These are phyloP conservation scores for Saccharomycopsis javanensis DNA, from an alignment of 805 yeast genomes.

Conservation along the genomic window DNA sequence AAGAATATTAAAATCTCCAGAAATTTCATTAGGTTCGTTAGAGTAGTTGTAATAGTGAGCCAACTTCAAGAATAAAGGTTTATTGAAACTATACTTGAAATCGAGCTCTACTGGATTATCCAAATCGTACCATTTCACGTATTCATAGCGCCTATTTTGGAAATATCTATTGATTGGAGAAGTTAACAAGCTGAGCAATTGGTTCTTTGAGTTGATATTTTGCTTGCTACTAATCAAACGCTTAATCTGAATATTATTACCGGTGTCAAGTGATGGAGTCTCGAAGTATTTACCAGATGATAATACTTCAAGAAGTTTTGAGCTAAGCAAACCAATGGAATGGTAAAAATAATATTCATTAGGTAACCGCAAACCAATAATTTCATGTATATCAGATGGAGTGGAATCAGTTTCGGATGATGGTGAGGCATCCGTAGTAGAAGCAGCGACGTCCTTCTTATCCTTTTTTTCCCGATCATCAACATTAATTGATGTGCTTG, in stretches of 20 bases:
- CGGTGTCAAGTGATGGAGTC: constrained; percentile 58
- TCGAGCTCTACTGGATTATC: constrained; percentile 38
- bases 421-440: constrained; percentile 10
- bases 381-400: constrained; percentile 75
- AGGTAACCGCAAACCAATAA: constrained; percentile 77
- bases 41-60: constrained; percentile 21
- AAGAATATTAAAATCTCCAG: constrained; percentile 25
- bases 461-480: constrained; percentile 7
- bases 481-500: background rate
- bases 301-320: constrained; percentile 56
- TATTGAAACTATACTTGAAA: constrained; percentile 43
- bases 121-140: constrained; percentile 46
- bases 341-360: constrained; percentile 77
- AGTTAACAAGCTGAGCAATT: constrained; percentile 57
- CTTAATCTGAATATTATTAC: constrained; percentile 47
- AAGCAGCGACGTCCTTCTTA: constrained; percentile 21
- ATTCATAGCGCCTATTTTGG: constrained; percentile 59
- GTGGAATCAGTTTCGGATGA: constrained; percentile 21
- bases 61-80: constrained; percentile 29
- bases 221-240: constrained; percentile 38
- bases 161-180: constrained; percentile 73
- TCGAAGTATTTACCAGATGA: constrained; percentile 54
- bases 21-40: constrained; percentile 18
- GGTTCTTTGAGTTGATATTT: constrained; percentile 42
- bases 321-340: constrained; percentile 62